Evolutionary conservation across 1,284 basidiomycete genomes (phyloP).

Genomic region (Bondarzewia mesenterica): DNA sequence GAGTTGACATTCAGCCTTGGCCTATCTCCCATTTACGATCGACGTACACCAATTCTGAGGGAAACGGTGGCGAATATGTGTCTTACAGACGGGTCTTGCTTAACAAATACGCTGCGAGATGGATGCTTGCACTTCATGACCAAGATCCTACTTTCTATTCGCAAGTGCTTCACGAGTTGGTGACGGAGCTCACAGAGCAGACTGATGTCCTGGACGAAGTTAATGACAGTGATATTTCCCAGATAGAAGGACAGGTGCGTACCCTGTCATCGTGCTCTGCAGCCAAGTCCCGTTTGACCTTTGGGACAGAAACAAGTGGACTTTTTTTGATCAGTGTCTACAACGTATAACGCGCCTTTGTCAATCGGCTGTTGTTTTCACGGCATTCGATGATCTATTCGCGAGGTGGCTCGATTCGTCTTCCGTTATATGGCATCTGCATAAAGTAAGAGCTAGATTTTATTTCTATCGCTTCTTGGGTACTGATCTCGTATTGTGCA

Average conservation of each 20-base stretch:
- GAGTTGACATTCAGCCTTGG: slow-evolving; percentile 38
- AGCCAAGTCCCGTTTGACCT: no score
- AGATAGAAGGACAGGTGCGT: slow-evolving; percentile 2
- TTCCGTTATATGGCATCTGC: slow-evolving; percentile 23
- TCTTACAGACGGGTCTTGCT: slow-evolving; percentile 42
- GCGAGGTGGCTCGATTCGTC: slow-evolving; percentile 55
- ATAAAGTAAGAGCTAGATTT: slow-evolving; percentile 37
- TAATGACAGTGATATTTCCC: background rate
- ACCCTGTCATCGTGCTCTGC: slow-evolving; percentile 8
- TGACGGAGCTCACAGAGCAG: slow-evolving; percentile 38
- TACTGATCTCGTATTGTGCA: slow-evolving; percentile 16
- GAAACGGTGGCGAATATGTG: slow-evolving; percentile 61
- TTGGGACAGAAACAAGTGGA: background rate
- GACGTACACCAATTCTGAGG: slow-evolving; percentile 34
- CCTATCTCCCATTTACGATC: slow-evolving; percentile 32
- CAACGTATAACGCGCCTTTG: slow-evolving; percentile 45
- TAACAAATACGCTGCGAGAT: slow-evolving; percentile 45
- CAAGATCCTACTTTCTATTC: slow-evolving; percentile 45
- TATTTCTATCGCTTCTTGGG: background rate
- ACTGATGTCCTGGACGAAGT: slow-evolving; percentile 13
- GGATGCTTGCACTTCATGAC: slow-evolving; percentile 59
- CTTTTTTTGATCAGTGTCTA: slow-evolving; percentile 32
- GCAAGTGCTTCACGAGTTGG: slow-evolving; percentile 39
- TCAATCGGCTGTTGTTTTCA: slow-evolving; percentile 50
- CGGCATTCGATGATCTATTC: slow-evolving; percentile 54